Conservation (phyloP, 2,329 filamentous ascomycete species). For the Cladosporium sp. region DNA sequence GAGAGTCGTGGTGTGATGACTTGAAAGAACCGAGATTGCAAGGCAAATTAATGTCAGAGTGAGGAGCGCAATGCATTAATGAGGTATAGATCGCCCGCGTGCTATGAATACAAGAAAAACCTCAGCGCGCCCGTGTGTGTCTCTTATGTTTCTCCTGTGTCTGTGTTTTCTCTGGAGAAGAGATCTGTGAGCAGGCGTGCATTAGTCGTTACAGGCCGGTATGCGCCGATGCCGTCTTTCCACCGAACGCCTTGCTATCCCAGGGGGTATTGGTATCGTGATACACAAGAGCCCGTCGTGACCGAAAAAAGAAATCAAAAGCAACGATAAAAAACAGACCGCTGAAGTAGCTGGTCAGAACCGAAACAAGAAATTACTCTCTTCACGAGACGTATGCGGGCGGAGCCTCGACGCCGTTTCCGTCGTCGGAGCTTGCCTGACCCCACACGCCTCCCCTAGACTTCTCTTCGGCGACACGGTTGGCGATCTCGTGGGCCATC, state of each 20-base stretch:
- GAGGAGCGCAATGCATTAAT: no score
- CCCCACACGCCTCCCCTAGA: conserved; percentile 25
- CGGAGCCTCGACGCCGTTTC: conserved; percentile 20
- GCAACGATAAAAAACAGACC: background rate
- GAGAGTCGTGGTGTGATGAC: no score
- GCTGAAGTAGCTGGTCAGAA: background rate
- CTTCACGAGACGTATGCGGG: conserved; percentile 32
- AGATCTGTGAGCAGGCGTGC: no score
- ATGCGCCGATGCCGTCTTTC: background rate
- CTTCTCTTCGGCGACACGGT: conserved; percentile 84
- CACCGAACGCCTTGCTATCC: conserved; percentile 4
- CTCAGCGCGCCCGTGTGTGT: no score
- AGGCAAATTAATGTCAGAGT: no score
- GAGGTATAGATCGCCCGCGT: background rate
- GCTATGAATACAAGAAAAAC: background rate
- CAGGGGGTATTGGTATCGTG: background rate
- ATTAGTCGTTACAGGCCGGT: conserved; percentile 1
- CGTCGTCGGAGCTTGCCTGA: background rate
- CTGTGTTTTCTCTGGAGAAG: no score
- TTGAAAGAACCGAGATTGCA: no score
- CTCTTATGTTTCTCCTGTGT: no score
- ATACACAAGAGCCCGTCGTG: background rate
- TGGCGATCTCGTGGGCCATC: conserved; percentile 87
- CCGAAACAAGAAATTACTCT: background rate
- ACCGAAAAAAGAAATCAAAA: background rate